phyloP scores from a whole-genome alignment of 176 grass and related monocot genomes.

The Juncus effusus region DNA sequence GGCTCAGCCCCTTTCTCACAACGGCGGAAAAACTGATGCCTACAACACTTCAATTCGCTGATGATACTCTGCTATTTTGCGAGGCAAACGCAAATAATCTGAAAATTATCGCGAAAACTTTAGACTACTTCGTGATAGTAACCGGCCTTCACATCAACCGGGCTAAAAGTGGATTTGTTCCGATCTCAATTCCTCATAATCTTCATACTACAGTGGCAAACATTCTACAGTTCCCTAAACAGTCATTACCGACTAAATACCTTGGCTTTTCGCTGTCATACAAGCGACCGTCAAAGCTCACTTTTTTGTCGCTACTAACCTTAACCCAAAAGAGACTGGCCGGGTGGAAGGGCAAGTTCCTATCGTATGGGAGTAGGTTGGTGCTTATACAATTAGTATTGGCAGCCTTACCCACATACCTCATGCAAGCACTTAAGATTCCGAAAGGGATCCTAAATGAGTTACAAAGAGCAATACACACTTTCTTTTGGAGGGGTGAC shows the following conservation, averaged over 20 bases:
- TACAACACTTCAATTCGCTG: background rate
- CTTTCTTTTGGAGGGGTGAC: background rate
- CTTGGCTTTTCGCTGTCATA: background rate
- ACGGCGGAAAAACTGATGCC: background rate
- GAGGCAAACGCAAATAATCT: background rate
- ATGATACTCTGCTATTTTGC: background rate
- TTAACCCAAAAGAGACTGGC: background rate
- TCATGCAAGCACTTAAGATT: background rate
- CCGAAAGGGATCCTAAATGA: background rate
- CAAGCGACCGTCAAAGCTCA: background rate
- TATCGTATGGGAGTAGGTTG: background rate
- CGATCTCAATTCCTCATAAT: background rate
- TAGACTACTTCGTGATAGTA: background rate
- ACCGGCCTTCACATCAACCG: background rate
- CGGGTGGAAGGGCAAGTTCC: background rate
- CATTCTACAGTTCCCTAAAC: background rate
- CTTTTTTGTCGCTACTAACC: background rate
- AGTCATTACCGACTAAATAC: background rate
- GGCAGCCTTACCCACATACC: background rate
- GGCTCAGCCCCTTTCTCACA: background rate
- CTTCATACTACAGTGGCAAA: background rate
- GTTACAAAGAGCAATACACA: background rate
- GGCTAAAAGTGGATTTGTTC: background rate
- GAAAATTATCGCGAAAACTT: background rate
- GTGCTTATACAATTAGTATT: background rate